Evolutionary conservation across 352 stramenopile species (phyloP).

Genomic region (Peronosclerospora sorghi): DNA sequence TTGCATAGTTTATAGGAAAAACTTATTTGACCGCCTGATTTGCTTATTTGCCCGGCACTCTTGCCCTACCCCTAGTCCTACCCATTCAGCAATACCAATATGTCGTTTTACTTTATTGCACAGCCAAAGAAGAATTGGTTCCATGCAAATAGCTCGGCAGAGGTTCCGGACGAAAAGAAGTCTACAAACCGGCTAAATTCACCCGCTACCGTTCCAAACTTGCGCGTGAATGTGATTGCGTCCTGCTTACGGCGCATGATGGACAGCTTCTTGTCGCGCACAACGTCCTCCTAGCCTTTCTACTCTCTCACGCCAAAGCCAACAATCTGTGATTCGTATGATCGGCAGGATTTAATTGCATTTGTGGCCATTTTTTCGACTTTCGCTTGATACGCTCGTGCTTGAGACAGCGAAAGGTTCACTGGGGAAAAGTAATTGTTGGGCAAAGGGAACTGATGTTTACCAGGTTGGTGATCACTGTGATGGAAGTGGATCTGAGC

Average conservation of each 20-base stretch:
- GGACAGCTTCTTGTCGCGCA: constrained; percentile 17
- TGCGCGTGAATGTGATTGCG: too few species aligned
- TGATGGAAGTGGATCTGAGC: background rate
- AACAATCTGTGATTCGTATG: constrained; percentile 20
- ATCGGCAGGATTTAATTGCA: constrained; percentile 16
- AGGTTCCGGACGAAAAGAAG: constrained; percentile 58
- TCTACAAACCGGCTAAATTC: constrained; percentile 50
- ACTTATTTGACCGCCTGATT: too few species aligned
- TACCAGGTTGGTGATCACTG: constrained; percentile 12
- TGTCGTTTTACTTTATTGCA: too few species aligned
- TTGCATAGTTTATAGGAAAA: too few species aligned
- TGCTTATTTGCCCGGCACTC: too few species aligned
- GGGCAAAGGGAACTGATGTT: constrained; percentile 29
- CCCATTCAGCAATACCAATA: too few species aligned
- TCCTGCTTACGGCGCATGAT: constrained; percentile 18
- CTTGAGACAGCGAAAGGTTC: constrained; percentile 18
- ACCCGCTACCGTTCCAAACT: constrained; percentile 36
- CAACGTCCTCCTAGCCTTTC: constrained; percentile 20
- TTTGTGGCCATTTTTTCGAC: constrained; percentile 12
- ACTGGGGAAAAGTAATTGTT: constrained; percentile 30
- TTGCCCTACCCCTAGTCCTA: too few species aligned
- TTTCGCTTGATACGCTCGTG: constrained; percentile 21
- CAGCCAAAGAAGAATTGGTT: constrained; percentile 59
- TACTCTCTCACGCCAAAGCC: constrained; percentile 16
- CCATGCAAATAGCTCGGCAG: constrained; percentile 53